A percentile compares a stretch with the other conserved stretches of the same genome.
Conservation (phyloP, 2,329 filamentous ascomycete genomes). For the Ophiostoma triangulosporum region DNA sequence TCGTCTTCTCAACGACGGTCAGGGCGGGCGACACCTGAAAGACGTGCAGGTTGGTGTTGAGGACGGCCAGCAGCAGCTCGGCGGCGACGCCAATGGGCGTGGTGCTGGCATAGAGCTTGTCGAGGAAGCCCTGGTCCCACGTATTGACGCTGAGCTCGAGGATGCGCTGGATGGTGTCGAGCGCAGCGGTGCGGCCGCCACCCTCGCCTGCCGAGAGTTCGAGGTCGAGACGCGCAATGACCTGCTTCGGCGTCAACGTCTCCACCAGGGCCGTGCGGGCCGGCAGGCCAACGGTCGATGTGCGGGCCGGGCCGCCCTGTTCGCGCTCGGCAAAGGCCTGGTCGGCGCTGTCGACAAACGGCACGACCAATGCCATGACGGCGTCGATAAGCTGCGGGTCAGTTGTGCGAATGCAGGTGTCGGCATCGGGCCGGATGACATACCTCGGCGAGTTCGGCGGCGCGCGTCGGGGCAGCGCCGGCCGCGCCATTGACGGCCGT, state of each 20-base stretch:
- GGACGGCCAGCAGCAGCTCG: slow-evolving; percentile 67
- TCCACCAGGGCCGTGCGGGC: slow-evolving; percentile 50
- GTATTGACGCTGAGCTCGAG: slow-evolving; percentile 87
- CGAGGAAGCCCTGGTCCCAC: slow-evolving; percentile 94
- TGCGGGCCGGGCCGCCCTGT: slow-evolving; percentile 33
- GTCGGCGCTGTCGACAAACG: slow-evolving; percentile 59
- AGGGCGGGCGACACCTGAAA: slow-evolving; percentile 87
- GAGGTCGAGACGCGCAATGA: slow-evolving; percentile 42
- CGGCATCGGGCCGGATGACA: slow-evolving; percentile 3
- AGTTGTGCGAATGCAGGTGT: not conserved
- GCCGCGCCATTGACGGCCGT: not conserved
- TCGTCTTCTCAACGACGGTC: slow-evolving; percentile 76
- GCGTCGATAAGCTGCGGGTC: slow-evolving; percentile 49
- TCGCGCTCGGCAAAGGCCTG: slow-evolving; percentile 40
- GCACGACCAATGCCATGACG: slow-evolving; percentile 53
- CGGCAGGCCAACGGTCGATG: slow-evolving; percentile 25
- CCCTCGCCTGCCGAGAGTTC: slow-evolving; percentile 42
- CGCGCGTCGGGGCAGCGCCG: slow-evolving; percentile 14
- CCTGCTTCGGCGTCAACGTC: slow-evolving; percentile 42
- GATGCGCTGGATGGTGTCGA: slow-evolving; percentile 56
- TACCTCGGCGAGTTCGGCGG: slow-evolving; percentile 21
- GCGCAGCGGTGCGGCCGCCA: slow-evolving; percentile 57
- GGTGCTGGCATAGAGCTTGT: slow-evolving; percentile 87
- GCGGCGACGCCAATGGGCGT: slow-evolving; percentile 75
- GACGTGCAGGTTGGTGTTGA: slow-evolving; percentile 93